Evolutionary conservation across 345 rosid genomes (phyloP).

Genomic region (Cochlearia excelsa): DNA sequence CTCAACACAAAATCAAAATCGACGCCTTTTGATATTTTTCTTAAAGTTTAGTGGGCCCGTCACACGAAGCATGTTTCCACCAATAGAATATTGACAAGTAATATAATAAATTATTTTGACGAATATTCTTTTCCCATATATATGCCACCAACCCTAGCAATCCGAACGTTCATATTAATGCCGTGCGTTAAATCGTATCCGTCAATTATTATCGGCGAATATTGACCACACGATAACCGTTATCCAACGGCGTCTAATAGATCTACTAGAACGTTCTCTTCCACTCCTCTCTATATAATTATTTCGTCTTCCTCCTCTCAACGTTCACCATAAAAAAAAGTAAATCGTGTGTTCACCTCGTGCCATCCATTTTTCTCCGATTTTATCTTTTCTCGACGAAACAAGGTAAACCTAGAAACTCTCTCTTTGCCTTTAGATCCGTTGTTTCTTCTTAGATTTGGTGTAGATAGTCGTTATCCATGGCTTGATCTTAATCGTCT

Average conservation of each 20-base stretch:
- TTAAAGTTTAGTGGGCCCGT: conserved; percentile 25
- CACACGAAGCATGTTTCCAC: conserved; percentile 33
- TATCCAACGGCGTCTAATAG: conserved; percentile 39
- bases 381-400: conserved; percentile 3
- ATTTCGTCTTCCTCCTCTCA: not conserved
- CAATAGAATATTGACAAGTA: conserved; percentile 18
- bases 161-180: conserved; percentile 31
- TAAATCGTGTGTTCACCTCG: conserved; percentile 49
- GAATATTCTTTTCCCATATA: conserved; percentile 31
- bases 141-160: conserved; percentile 20
- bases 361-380: conserved; percentile 31
- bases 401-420: conserved; percentile 12
- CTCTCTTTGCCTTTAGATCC: conserved; percentile 2
- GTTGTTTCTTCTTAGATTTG: not conserved
- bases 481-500: conserved; percentile 18
- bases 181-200: conserved; percentile 24
- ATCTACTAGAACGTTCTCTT: conserved; percentile 51
- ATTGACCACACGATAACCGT: conserved; percentile 41
- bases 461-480: not conserved
- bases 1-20: conserved; percentile 8
- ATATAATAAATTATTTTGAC: not conserved
- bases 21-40: not conserved
- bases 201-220: conserved; percentile 12
- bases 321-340: conserved; percentile 10
- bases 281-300: conserved; percentile 27